A percentile compares a stretch with the other conserved stretches of the same genome.
Conservation (phyloP, 768 basidiomycete genomes). For the Rhizopogon vesiculosus region DNA sequence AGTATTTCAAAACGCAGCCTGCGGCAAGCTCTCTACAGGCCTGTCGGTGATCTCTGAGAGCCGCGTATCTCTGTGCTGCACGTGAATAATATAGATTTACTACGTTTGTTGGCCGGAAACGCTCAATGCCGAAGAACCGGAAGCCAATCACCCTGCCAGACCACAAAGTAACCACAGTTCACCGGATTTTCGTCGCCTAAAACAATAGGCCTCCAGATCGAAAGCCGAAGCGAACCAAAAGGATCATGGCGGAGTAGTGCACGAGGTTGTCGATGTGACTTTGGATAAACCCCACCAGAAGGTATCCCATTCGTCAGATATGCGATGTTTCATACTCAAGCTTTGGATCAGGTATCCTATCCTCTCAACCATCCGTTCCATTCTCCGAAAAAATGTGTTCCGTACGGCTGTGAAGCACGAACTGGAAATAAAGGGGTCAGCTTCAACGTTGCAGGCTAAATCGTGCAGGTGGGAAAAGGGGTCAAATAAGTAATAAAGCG, state of each 20-base stretch:
- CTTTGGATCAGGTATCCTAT: not conserved
- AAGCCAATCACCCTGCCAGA: not conserved
- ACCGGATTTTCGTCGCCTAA: not conserved
- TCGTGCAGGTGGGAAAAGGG: not conserved
- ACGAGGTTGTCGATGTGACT: not conserved
- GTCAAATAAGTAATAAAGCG: not conserved
- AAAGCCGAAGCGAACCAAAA: constrained; percentile 14
- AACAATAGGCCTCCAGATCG: not conserved
- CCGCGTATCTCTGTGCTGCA: not conserved
- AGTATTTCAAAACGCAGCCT: not conserved
- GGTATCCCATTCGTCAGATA: not conserved
- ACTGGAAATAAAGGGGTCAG: too few relatives aligned
- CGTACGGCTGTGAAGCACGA: too few relatives aligned
- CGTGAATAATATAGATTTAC: too few relatives aligned
- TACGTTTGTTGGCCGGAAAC: not conserved
- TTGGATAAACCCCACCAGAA: not conserved
- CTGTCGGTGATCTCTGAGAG: not conserved
- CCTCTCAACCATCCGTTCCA: too few relatives aligned
- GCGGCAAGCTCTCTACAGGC: not conserved
- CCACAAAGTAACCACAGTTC: not conserved
- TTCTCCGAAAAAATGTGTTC: not conserved
- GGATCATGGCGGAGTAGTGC: too few relatives aligned
- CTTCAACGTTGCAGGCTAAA: too few relatives aligned
- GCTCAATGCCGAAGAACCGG: not conserved
- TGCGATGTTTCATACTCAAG: not conserved